These are phyloP conservation scores for Melastoma malabathricum DNA, from an alignment of 345 rosid species.

Conservation along the genomic window DNA sequence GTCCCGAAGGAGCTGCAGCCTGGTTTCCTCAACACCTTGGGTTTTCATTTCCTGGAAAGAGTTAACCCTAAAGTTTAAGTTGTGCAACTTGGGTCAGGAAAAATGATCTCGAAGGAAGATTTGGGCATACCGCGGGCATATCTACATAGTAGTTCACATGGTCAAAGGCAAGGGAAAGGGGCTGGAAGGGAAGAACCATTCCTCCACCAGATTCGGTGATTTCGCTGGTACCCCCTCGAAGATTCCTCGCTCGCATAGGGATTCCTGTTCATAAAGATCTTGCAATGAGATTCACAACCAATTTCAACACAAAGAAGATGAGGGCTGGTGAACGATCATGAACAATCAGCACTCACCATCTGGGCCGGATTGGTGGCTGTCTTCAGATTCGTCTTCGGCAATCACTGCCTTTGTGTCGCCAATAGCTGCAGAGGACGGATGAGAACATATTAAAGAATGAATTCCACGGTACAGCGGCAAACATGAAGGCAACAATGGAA, in stretches of 20 bases:
- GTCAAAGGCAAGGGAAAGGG: slow-evolving; percentile 24
- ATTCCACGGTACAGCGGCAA: neutral
- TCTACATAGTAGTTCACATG: slow-evolving; percentile 22
- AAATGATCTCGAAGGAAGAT: neutral
- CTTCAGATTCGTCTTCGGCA: slow-evolving; percentile 5
- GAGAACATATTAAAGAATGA: neutral
- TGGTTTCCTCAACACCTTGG: slow-evolving; percentile 32
- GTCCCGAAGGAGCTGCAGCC: slow-evolving; percentile 24
- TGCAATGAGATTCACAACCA: neutral
- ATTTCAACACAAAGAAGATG: neutral
- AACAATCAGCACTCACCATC: slow-evolving; percentile 6
- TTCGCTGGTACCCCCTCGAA: neutral
- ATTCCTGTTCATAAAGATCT: slow-evolving; percentile 1
- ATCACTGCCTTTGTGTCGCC: slow-evolving; percentile 7
- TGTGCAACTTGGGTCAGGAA: too few species aligned
- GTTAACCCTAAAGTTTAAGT: neutral
- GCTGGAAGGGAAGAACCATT: slow-evolving; percentile 29
- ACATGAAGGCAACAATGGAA: neutral
- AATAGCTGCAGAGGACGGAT: slow-evolving; percentile 7
- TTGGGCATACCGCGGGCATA: slow-evolving; percentile 18
- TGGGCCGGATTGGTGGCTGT: slow-evolving; percentile 4
- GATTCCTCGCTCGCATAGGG: slow-evolving; percentile 3
- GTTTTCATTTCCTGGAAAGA: slow-evolving; percentile 27
- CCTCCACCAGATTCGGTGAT: slow-evolving; percentile 13
- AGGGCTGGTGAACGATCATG: too few species aligned